phyloP scores from a whole-genome alignment of 495 filamentous ascomycete genomes.

The Hyaloscypha variabilis region DNA sequence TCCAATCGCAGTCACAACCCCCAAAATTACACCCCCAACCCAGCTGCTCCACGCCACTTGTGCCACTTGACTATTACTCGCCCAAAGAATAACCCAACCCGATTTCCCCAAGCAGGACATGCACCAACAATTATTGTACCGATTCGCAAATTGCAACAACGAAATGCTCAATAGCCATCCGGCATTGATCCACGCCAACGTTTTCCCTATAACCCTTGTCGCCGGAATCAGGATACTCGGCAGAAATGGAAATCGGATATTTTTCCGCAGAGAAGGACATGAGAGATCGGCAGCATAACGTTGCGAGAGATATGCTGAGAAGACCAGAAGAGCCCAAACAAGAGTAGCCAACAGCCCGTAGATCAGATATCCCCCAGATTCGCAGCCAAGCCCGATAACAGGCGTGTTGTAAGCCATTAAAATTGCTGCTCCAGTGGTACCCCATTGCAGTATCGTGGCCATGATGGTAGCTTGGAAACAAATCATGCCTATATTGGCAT shows the following conservation, averaged over 20 bases:
- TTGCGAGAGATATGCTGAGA: too few species aligned
- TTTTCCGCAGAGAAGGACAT: too few species aligned
- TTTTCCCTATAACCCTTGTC: not conserved
- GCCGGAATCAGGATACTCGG: too few species aligned
- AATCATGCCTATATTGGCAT: not conserved
- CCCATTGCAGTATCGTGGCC: not conserved
- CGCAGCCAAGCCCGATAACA: not conserved
- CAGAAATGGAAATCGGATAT: too few species aligned
- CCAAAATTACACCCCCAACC: too few species aligned
- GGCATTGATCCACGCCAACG: not conserved
- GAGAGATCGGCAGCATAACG: too few species aligned
- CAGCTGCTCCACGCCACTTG: too few species aligned
- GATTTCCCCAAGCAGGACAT: too few species aligned
- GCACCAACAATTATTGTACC: not conserved
- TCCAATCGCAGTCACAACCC: too few species aligned
- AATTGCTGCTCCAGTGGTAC: not conserved
- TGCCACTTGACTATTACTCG: too few species aligned
- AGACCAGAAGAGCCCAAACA: too few species aligned
- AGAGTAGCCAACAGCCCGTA: not conserved
- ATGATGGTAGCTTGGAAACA: not conserved
- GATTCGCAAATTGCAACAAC: not conserved
- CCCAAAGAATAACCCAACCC: too few species aligned
- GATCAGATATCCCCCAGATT: not conserved
- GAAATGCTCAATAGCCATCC: not conserved
- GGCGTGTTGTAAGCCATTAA: not conserved